These are phyloP conservation scores for Fusarium abutilonis DNA, from an alignment of 2,329 filamentous ascomycete genomes.

Conservation along the genomic window DNA sequence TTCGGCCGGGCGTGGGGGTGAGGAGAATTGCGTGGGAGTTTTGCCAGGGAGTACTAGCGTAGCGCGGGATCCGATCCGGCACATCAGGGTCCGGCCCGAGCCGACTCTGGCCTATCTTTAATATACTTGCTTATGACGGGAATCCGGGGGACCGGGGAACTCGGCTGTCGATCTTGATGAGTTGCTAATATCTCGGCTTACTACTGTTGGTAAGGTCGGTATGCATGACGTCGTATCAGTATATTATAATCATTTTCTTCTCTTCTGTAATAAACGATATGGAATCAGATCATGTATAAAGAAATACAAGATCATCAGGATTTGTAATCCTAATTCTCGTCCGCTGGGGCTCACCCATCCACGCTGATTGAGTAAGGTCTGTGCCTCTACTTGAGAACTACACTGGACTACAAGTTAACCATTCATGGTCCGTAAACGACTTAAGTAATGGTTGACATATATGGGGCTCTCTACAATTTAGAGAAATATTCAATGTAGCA, in stretches of 20 bases:
- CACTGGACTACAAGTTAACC: too few relatives aligned
- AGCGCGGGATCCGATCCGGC: too few relatives aligned
- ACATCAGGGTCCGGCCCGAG: not conserved
- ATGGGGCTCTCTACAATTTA: too few relatives aligned
- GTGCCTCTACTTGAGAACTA: too few relatives aligned
- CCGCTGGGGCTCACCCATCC: too few relatives aligned
- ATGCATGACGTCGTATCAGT: not conserved
- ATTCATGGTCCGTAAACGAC: too few relatives aligned
- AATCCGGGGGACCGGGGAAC: not conserved
- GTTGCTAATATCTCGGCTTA: too few relatives aligned
- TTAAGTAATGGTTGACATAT: too few relatives aligned
- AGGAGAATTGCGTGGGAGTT: not conserved
- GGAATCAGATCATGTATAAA: not conserved
- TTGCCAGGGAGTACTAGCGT: too few relatives aligned
- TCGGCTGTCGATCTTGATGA: not conserved
- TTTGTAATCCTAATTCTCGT: too few relatives aligned
- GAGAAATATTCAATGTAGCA: too few relatives aligned
- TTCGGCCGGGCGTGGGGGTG: not conserved
- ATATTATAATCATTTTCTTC: not conserved
- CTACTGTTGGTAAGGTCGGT: not conserved
- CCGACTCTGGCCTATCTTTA: not conserved
- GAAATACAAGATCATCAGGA: not conserved
- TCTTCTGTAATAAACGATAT: not conserved
- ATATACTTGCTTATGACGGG: not conserved
- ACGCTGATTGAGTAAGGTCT: too few relatives aligned